Conservation (phyloP, 257 asterid species). For the Ehretia macrophylla region DNA sequence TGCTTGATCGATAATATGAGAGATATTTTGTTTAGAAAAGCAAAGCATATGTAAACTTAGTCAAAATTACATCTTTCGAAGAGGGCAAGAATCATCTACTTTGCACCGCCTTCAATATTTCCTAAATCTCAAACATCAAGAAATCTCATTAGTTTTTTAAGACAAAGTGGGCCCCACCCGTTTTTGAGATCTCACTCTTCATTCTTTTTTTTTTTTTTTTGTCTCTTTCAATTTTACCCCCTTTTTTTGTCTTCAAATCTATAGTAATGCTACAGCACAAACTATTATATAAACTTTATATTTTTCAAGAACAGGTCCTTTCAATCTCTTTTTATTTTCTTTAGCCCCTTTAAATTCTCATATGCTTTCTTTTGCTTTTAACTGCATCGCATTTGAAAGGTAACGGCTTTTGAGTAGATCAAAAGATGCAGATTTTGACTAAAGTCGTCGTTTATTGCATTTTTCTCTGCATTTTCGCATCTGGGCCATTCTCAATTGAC, state of each 20-base stretch:
- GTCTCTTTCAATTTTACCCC: not conserved
- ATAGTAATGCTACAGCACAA: not conserved
- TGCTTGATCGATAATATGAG: too few species aligned
- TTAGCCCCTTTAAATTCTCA: not conserved
- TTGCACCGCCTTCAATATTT: slow-evolving; percentile 1
- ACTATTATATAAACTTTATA: not conserved
- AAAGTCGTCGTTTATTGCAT: slow-evolving; percentile 30
- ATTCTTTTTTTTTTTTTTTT: too few species aligned
- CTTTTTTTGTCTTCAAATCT: not conserved
- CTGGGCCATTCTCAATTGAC: slow-evolving; percentile 46
- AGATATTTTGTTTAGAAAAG: not conserved
- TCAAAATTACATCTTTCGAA: slow-evolving; percentile 1
- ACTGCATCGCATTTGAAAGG: slow-evolving; percentile 31
- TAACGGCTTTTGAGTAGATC: slow-evolving; percentile 31
- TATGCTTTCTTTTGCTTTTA: slow-evolving; percentile 20
- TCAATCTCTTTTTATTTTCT: not conserved
- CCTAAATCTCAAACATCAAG: slow-evolving; percentile 4
- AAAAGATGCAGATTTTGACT: slow-evolving; percentile 50
- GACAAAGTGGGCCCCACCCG: slow-evolving; percentile 21
- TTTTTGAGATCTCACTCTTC: slow-evolving; percentile 37
- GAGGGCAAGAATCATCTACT: slow-evolving; percentile 12
- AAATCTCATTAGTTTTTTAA: not conserved
- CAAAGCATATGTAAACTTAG: not conserved
- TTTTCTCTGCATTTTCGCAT: slow-evolving; percentile 38
- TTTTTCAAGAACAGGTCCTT: not conserved